A percentile compares a stretch with the other conserved stretches of the same genome.
phyloP scores from a whole-genome alignment of 2,329 filamentous ascomycete genomes.

The Zasmidium cellare region DNA sequence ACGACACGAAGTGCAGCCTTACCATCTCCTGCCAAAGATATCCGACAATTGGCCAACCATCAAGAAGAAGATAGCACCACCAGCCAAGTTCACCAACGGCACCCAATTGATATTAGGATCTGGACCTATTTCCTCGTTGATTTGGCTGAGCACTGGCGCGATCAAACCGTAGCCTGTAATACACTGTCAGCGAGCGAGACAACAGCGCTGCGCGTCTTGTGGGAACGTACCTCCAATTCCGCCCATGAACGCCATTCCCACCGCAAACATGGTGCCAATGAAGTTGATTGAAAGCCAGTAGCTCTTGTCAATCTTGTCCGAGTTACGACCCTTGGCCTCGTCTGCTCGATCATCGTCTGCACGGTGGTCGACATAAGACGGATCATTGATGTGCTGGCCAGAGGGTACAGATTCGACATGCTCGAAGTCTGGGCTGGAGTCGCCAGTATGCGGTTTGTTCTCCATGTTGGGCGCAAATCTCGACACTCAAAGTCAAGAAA shows the following conservation, averaged over 20 bases:
- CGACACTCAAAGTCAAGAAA: no score
- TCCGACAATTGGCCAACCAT: conserved; percentile 40
- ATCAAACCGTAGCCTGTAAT: conserved; percentile 26
- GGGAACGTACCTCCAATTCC: conserved; percentile 24
- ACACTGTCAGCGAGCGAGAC: background rate
- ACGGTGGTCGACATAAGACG: conserved; percentile 21
- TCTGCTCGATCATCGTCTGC: conserved; percentile 26
- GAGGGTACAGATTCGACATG: background rate
- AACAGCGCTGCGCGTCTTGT: background rate
- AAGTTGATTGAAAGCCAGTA: conserved; percentile 29
- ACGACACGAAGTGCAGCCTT: background rate
- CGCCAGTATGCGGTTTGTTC: background rate
- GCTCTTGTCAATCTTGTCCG: conserved; percentile 23
- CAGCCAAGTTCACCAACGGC: conserved; percentile 36
- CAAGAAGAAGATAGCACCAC: conserved; percentile 39
- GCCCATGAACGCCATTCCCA: conserved; percentile 28
- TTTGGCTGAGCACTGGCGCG: conserved; percentile 26
- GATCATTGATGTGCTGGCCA: conserved; percentile 2
- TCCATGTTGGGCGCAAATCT: background rate
- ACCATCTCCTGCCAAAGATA: conserved; percentile 39
- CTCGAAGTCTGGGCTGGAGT: background rate
- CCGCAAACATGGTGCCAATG: conserved; percentile 27
- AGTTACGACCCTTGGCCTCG: conserved; percentile 24
- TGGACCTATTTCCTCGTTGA: conserved; percentile 41
- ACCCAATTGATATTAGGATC: conserved; percentile 41